These are phyloP conservation scores for Aspergillus ustus DNA, from an alignment of 2,329 filamentous ascomycete species.

Conservation along the genomic window DNA sequence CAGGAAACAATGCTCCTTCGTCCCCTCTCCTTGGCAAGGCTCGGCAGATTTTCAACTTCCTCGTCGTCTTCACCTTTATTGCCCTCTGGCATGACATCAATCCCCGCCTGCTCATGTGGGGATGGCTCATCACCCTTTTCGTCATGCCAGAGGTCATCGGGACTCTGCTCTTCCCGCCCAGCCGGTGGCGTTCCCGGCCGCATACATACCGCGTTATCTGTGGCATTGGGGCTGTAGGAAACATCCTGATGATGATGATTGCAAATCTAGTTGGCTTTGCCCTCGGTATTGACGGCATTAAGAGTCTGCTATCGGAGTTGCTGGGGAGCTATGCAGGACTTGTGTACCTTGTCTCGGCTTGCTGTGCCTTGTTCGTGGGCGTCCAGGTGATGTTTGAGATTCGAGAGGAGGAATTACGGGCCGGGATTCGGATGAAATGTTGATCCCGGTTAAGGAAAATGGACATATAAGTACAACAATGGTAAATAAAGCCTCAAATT, in stretches of 20 bases:
- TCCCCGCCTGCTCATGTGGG: constrained; percentile 88
- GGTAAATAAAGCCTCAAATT: not conserved
- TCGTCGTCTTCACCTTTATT: constrained; percentile 92
- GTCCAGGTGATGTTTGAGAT: constrained; percentile 97
- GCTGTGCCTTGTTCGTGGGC: constrained; percentile 77
- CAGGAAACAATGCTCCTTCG: constrained; percentile 31
- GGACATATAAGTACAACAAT: not conserved
- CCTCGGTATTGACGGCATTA: constrained; percentile 83
- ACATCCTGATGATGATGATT: constrained; percentile 92
- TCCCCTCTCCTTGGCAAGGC: constrained; percentile 53
- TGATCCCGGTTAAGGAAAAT: constrained; percentile 41
- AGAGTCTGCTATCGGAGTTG: constrained; percentile 75
- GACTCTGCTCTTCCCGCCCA: constrained; percentile 71
- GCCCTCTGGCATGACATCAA: constrained; percentile 98
- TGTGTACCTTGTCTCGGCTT: constrained; percentile 73
- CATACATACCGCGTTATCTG: constrained; percentile 79
- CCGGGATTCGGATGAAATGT: constrained; percentile 83
- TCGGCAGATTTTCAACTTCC: constrained; percentile 72
- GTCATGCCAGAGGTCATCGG: constrained; percentile 86
- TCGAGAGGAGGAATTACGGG: constrained; percentile 79
- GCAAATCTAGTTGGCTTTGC: constrained; percentile 96
- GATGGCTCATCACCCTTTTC: constrained; percentile 94
- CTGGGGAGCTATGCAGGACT: constrained; percentile 76
- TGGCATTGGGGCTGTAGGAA: constrained; percentile 77
- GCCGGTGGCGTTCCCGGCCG: constrained; percentile 71